Base-by-base conservation (phyloP, 176 grass and related monocot genomes). In the Triticum dicoccoides region DNA sequence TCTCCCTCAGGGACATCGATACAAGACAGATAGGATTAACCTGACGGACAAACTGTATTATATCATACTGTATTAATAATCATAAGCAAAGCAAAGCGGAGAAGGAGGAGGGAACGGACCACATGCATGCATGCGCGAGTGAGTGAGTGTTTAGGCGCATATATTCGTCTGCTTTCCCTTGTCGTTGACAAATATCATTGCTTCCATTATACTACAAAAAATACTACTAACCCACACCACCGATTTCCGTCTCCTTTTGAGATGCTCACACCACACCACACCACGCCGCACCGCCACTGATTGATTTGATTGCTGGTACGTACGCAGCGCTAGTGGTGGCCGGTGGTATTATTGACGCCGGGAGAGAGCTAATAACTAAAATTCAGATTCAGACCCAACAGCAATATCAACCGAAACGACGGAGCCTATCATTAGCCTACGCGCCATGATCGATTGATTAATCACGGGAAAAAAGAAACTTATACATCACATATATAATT, bases 151-250 rank as follows among this genome's bases (percentile, higher is more conserved):
- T 85, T 69, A 70, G 75, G 84, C 47, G 30, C 65, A 38, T 79
- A 61, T 61, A 62, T 79, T 70, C 67, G n/a, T 34, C 69, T 3
- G 69, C 27, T 29, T 51, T 86, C 47, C 15, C 21, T 17, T 90
- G 83, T 86, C 79, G 83, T 82, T 82, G 83, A 86, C 83, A 86
- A 71, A 71, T 47, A 69, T 73, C 67, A 66, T 78, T 71, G 78
- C 35, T 61, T 58, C 9, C 6, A 59, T 69, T 59, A 56, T 39
- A 11, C 54, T 59, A 59, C 54, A 56, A 56, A 51, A 51, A 56
- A 56, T 54, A 54, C 49, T 52, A 52, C 49, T 54, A 54, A 54
- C 51, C 6, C 51, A 54, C 51, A 18, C 51, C 51, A 54, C 51
- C 18, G 5, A 54, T 54, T 18, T 54, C 15, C 51, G 51, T 18